Conservation (phyloP, 73 alveolate genomes). For the Stentor roeselii region DNA sequence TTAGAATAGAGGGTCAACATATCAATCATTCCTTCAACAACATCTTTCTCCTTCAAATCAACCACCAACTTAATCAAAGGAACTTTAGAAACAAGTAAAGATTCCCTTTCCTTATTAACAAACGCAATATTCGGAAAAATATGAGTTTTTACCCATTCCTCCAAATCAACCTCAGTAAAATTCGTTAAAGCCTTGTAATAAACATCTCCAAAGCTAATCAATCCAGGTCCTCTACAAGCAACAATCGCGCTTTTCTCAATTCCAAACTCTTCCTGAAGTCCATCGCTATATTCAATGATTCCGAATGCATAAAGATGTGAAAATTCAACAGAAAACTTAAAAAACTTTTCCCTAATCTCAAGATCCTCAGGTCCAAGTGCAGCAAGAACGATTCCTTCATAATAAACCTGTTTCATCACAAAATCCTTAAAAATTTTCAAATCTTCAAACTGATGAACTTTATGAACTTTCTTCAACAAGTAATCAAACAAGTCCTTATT, state of each 20-base stretch:
- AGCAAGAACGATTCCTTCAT: background rate
- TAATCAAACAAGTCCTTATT: background rate
- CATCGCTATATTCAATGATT: background rate
- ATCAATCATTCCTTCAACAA: background rate
- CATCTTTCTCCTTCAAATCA: background rate
- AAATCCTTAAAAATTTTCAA: too few species aligned
- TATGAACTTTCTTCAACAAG: background rate
- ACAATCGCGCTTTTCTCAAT: background rate
- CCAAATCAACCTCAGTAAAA: background rate
- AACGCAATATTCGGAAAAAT: background rate
- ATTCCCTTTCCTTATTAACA: background rate
- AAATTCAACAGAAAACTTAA: background rate
- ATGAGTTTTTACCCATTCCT: background rate
- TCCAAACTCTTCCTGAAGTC: background rate
- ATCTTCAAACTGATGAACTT: background rate
- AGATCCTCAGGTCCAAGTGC: background rate
- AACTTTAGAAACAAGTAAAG: background rate
- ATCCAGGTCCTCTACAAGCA: constrained; percentile 4
- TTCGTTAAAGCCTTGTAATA: background rate
- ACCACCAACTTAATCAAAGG: background rate
- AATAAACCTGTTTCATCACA: background rate
- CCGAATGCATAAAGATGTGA: background rate
- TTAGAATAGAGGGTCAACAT: background rate
- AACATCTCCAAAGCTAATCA: background rate
- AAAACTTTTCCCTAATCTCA: background rate